Conservation (phyloP, 2,329 filamentous ascomycete species). For the Ceratocystis lukuohia region DNA sequence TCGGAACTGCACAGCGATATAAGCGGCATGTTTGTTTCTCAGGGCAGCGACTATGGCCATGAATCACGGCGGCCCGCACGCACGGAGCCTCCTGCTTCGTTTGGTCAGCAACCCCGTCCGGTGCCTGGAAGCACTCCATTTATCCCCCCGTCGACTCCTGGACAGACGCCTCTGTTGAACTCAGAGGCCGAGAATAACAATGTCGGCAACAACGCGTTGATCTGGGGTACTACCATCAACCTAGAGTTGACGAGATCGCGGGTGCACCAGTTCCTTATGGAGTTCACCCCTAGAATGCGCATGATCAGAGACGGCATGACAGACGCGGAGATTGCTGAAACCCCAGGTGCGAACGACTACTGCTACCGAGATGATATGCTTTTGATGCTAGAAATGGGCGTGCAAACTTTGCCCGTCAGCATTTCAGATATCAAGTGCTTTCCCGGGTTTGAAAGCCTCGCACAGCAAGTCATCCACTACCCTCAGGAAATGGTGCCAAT, state of each 20-base stretch:
- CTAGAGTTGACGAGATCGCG: constrained; percentile 66
- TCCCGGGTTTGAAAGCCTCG: constrained; percentile 81
- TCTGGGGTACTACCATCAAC: constrained; percentile 97
- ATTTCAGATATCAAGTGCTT: constrained; percentile 82
- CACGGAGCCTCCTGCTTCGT: constrained; percentile 14
- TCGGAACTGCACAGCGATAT: constrained; percentile 69
- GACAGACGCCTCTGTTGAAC: constrained; percentile 26
- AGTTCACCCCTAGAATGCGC: constrained; percentile 87
- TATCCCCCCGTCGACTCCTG: constrained; percentile 16
- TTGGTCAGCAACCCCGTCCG: constrained; percentile 29
- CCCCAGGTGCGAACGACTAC: constrained; percentile 61
- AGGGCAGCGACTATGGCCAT: constrained; percentile 35
- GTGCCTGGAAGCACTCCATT: constrained; percentile 18
- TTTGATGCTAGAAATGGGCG: constrained; percentile 78
- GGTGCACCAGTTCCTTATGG: constrained; percentile 70
- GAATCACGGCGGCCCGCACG: constrained; percentile 11
- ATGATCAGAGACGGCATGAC: constrained; percentile 79
- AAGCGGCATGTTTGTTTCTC: constrained; percentile 69
- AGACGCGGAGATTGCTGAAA: constrained; percentile 55
- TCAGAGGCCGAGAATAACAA: constrained; percentile 53
- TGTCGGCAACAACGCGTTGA: constrained; percentile 38
- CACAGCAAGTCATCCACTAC: constrained; percentile 88
- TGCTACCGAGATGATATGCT: constrained; percentile 77
- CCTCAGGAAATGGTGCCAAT: constrained; percentile 92
- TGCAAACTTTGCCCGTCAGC: constrained; percentile 76